A percentile compares a stretch with the other conserved stretches of the same genome.
Evolutionary conservation across 2,329 filamentous ascomycete genomes (phyloP).

Genomic region (Hymenoscyphus fraxineus): DNA sequence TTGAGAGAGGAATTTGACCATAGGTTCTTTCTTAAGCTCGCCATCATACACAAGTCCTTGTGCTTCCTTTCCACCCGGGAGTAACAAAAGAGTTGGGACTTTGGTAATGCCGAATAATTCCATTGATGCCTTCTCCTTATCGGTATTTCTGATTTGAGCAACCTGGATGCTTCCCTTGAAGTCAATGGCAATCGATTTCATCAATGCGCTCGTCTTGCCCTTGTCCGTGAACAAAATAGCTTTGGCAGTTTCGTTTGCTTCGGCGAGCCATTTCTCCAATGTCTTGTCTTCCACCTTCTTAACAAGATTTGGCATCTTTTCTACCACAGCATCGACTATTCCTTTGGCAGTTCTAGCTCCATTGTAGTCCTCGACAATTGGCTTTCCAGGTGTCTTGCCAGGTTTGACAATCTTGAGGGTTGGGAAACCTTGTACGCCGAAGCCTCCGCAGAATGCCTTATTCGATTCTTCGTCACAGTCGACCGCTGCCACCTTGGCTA

Average conservation of each 20-base stretch:
- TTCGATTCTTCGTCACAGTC: slow-evolving; percentile 94
- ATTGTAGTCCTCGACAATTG: slow-evolving; percentile 85
- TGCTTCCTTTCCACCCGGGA: slow-evolving; percentile 62
- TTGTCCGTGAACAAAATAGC: slow-evolving; percentile 93
- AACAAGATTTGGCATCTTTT: slow-evolving; percentile 90
- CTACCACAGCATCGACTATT: slow-evolving; percentile 80
- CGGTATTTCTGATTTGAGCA: slow-evolving; percentile 67
- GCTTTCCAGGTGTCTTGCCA: slow-evolving; percentile 73
- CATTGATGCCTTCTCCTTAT: slow-evolving; percentile 71
- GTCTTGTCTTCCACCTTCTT: slow-evolving; percentile 76
- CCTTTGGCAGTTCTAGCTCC: slow-evolving; percentile 77
- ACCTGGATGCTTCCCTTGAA: slow-evolving; percentile 77
- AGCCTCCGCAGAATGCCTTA: slow-evolving; percentile 77
- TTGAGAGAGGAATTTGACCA: slow-evolving; percentile 80
- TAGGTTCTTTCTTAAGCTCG: slow-evolving; percentile 77
- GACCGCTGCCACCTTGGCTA: slow-evolving; percentile 90
- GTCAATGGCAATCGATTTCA: slow-evolving; percentile 85
- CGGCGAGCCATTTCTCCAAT: slow-evolving; percentile 67
- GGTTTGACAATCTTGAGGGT: slow-evolving; percentile 92
- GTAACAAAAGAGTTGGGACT: slow-evolving; percentile 76
- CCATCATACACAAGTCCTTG: slow-evolving; percentile 71
- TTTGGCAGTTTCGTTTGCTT: slow-evolving; percentile 68
- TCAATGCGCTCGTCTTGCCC: slow-evolving; percentile 75
- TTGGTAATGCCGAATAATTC: slow-evolving; percentile 71
- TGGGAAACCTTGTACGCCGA: slow-evolving; percentile 92